Evolutionary conservation across 179 eudicot genomes (phyloP).

Genomic region (Sideroxylon spinosum): DNA sequence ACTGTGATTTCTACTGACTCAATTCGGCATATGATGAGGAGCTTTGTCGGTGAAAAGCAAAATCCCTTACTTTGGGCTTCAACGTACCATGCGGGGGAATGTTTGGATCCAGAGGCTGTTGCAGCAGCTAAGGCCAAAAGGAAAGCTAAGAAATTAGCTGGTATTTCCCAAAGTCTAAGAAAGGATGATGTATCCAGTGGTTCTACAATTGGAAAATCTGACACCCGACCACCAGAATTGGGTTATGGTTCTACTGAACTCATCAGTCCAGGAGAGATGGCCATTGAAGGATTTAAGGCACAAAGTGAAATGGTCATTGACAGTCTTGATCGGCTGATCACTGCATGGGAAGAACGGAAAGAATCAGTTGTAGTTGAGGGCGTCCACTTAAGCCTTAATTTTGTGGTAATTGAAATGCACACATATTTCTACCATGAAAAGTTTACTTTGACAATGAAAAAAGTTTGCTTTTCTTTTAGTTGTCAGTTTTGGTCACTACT

Average conservation of each 20-base stretch:
- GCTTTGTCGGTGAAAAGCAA: conserved; percentile 89
- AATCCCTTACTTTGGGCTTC: conserved; percentile 93
- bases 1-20: conserved; percentile 94
- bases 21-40: conserved; percentile 96
- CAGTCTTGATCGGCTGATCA: conserved; percentile 83
- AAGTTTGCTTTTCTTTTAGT: conserved; percentile 11
- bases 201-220: conserved; percentile 34
- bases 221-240: conserved; percentile 28
- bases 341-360: conserved; percentile 93
- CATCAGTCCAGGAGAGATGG: conserved; percentile 80
- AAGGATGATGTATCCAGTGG: conserved; percentile 39
- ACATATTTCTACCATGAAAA: not conserved
- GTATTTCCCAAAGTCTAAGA: conserved; percentile 28
- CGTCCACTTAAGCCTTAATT: conserved; percentile 93
- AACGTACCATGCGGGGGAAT: conserved; percentile 93
- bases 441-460: not conserved
- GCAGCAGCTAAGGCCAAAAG: conserved; percentile 77
- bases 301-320: conserved; percentile 99
- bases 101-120: conserved; percentile 80
- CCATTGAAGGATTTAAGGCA: conserved; percentile 89
- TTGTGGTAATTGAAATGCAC: conserved; percentile 54
- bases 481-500: conserved; percentile 10
- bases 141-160: conserved; percentile 63
- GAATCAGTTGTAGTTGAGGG: conserved; percentile 96
- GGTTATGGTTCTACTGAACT: conserved; percentile 36